Evolutionary conservation across 192 early-diverging fungal genomes (phyloP).

Genomic region (Thamnidium elegans): DNA sequence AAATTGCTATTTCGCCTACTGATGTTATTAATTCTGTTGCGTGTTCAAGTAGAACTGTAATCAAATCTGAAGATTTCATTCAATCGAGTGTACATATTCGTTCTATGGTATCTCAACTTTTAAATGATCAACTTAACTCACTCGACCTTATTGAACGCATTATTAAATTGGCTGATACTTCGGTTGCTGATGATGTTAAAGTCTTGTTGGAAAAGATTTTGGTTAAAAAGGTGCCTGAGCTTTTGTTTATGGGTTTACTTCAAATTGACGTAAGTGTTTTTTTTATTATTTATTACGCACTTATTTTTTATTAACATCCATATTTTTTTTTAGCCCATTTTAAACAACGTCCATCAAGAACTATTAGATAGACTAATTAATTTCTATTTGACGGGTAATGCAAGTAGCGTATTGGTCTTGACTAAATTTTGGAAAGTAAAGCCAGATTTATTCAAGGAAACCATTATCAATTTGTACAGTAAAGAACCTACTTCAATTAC

Average conservation of each 20-base stretch:
- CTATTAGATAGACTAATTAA: slow-evolving; percentile 56
- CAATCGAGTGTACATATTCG: slow-evolving; percentile 43
- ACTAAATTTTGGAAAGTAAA: slow-evolving; percentile 69
- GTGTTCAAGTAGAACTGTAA: slow-evolving; percentile 47
- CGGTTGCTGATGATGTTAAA: slow-evolving; percentile 58
- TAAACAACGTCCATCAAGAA: slow-evolving; percentile 60
- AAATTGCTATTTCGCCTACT: slow-evolving; percentile 53
- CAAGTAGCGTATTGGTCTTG: slow-evolving; percentile 62
- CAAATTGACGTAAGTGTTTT: slow-evolving; percentile 52
- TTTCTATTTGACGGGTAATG: slow-evolving; percentile 64
- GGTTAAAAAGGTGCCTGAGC: slow-evolving; percentile 63
- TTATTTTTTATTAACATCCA: not conserved
- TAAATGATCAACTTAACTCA: slow-evolving; percentile 61
- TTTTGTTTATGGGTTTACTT: slow-evolving; percentile 69
- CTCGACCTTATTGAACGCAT: slow-evolving; percentile 72
- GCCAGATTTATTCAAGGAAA: slow-evolving; percentile 54
- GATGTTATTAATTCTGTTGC: slow-evolving; percentile 60
- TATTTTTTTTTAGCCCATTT: slow-evolving; percentile 37
- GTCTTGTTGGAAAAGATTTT: slow-evolving; percentile 58
- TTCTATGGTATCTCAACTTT: slow-evolving; percentile 46
- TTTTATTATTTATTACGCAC: not conserved
- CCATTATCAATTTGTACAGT: slow-evolving; percentile 67
- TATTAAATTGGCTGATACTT: slow-evolving; percentile 52
- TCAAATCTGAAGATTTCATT: slow-evolving; percentile 55
- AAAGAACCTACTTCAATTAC: slow-evolving; percentile 59